Conservation (phyloP, 2,329 filamentous ascomycete species). For the Alternaria burnsii region DNA sequence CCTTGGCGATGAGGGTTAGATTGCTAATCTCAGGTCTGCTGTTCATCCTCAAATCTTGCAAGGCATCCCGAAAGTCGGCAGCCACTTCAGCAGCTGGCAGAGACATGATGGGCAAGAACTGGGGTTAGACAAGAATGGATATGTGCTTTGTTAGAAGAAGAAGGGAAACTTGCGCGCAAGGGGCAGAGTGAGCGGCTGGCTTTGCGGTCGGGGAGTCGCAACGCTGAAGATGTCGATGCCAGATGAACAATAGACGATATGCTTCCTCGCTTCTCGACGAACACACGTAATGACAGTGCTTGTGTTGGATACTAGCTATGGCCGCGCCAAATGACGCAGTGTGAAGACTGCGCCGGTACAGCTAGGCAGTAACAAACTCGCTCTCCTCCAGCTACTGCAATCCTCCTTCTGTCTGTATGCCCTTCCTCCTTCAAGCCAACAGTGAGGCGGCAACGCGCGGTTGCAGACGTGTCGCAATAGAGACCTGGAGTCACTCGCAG, state of each 20-base stretch:
- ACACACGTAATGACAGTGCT: constrained; percentile 53
- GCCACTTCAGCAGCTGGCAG: constrained; percentile 83
- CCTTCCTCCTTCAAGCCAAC: constrained; percentile 44
- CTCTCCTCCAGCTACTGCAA: constrained; percentile 45
- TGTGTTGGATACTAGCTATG: constrained; percentile 61
- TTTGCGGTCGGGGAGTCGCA: constrained; percentile 36
- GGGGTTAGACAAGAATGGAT: constrained; percentile 33
- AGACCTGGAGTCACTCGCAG: constrained; percentile 5
- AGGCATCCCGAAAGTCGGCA: constrained; percentile 90
- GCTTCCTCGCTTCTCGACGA: constrained; percentile 52
- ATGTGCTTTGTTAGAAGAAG: constrained; percentile 16
- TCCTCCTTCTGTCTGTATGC: constrained; percentile 37
- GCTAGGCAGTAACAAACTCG: constrained; percentile 46
- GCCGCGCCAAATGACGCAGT: constrained; percentile 45
- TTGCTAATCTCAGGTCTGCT: constrained; percentile 96
- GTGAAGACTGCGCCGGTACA: constrained; percentile 42
- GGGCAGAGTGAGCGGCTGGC: constrained; percentile 32
- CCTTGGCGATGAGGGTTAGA: constrained; percentile 94
- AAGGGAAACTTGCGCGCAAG: constrained; percentile 27
- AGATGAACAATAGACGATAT: constrained; percentile 50
- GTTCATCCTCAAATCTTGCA: constrained; percentile 91
- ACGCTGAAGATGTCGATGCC: constrained; percentile 38
- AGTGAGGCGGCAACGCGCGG: constrained; percentile 28
- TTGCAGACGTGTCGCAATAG: constrained; percentile 20
- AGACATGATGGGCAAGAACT: constrained; percentile 65